A percentile compares a stretch with the other conserved stretches of the same genome.
phyloP scores from a whole-genome alignment of 2,329 filamentous ascomycete species.

The Coniella lustricola region DNA sequence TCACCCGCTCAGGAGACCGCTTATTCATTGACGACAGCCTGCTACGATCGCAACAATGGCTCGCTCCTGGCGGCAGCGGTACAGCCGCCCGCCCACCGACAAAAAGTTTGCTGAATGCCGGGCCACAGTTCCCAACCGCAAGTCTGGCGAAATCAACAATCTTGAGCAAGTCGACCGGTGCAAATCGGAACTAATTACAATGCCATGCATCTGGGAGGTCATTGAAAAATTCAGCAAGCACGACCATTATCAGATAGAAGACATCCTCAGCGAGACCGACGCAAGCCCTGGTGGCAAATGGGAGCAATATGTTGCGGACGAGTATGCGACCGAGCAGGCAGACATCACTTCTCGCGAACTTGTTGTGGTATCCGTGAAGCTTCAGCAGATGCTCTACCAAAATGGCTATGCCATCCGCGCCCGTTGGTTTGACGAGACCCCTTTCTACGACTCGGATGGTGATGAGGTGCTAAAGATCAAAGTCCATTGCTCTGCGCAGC shows the following conservation, averaged over 20 bases:
- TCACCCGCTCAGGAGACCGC: too few relatives aligned
- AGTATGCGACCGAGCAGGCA: not conserved
- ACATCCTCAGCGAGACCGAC: not conserved
- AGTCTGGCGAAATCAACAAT: not conserved
- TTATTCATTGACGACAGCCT: too few relatives aligned
- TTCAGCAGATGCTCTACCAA: not conserved
- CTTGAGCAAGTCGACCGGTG: not conserved
- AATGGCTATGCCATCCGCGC: not conserved
- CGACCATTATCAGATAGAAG: not conserved
- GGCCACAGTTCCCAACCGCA: not conserved
- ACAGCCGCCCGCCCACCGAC: not conserved
- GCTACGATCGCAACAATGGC: not conserved
- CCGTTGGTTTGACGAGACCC: not conserved
- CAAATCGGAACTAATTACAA: not conserved
- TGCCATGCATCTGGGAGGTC: not conserved
- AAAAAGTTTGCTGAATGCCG: not conserved
- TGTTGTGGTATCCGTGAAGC: not conserved
- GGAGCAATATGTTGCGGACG: not conserved
- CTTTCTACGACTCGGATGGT: not conserved
- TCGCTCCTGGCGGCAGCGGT: not conserved
- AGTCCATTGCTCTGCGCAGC: not conserved
- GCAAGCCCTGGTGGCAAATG: slow-evolving; percentile 4
- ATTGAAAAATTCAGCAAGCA: not conserved
- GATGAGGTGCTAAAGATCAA: not conserved
- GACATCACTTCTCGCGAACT: not conserved